These are phyloP conservation scores for Cicer bijugum DNA, from an alignment of 306 rosid species.

Conservation along the genomic window DNA sequence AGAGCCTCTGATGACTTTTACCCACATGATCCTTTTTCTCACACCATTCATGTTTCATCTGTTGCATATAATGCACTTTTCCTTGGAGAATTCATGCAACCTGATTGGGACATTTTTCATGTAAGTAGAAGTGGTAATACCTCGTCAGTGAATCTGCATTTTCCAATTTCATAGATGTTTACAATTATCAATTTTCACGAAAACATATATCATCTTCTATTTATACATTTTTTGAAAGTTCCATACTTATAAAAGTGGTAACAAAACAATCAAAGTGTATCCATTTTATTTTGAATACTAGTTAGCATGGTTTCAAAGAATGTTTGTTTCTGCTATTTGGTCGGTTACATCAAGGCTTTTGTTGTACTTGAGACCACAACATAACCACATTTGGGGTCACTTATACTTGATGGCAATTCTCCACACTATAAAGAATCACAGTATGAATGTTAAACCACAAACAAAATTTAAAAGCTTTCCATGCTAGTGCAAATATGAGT, in stretches of 20 bases:
- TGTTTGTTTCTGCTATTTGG: no score
- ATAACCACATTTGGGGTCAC: background rate
- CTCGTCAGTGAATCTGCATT: background rate
- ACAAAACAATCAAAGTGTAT: background rate
- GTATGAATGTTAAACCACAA: no score
- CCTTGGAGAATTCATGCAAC: slow-evolving; percentile 96
- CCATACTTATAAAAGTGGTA: background rate
- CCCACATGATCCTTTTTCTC: slow-evolving; percentile 95
- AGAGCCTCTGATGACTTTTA: slow-evolving; percentile 96
- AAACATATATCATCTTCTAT: no score
- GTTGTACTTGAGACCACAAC: background rate
- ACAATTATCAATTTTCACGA: background rate
- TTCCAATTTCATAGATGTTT: background rate
- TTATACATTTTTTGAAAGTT: no score
- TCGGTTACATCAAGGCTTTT: no score
- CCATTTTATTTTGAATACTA: no score
- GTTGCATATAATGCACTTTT: slow-evolving; percentile 90
- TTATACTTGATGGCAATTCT: no score
- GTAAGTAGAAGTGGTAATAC: slow-evolving; percentile 56
- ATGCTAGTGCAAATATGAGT: background rate
- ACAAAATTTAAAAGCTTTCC: background rate
- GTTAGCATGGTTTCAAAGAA: no score
- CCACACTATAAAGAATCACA: background rate
- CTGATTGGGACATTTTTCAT: slow-evolving; percentile 99
- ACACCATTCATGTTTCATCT: slow-evolving; percentile 90